Evolutionary conservation across 768 basidiomycete genomes (phyloP).

Genomic region (Stropharia rugosoannulata): DNA sequence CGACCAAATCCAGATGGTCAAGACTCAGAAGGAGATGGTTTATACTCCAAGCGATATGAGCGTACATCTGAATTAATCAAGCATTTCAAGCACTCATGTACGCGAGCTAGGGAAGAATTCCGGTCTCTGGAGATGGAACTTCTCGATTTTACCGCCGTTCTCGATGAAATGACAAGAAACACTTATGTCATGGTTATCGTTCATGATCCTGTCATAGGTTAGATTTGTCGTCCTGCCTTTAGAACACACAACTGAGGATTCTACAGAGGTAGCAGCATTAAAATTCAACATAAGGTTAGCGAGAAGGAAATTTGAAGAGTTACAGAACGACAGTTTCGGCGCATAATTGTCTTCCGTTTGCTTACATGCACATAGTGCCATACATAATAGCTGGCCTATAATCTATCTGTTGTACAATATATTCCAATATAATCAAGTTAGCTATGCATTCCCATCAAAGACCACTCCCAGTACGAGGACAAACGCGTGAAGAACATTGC

Average conservation of each 20-base stretch:
- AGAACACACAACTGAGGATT: background rate
- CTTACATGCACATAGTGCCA: background rate
- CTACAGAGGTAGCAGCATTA: slow-evolving; percentile 81
- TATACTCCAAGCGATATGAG: slow-evolving; percentile 76
- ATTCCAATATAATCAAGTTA: too few relatives aligned
- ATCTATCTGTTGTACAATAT: too few relatives aligned
- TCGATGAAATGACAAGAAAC: slow-evolving; percentile 91
- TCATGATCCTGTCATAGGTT: slow-evolving; percentile 87
- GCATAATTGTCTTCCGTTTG: slow-evolving; percentile 21
- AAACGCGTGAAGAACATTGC: background rate
- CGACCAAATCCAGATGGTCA: slow-evolving; percentile 25
- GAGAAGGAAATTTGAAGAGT: slow-evolving; percentile 84
- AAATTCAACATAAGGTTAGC: slow-evolving; percentile 87
- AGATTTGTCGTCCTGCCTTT: slow-evolving; percentile 17
- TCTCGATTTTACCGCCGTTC: slow-evolving; percentile 80
- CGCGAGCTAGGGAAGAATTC: slow-evolving; percentile 83
- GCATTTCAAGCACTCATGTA: slow-evolving; percentile 90
- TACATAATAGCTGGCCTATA: background rate
- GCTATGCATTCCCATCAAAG: too few relatives aligned
- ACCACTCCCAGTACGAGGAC: background rate
- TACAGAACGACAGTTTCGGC: slow-evolving; percentile 70
- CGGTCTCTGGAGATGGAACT: slow-evolving; percentile 85
- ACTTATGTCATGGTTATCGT: slow-evolving; percentile 91
- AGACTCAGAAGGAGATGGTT: slow-evolving; percentile 31
- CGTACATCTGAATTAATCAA: slow-evolving; percentile 93